A percentile compares a stretch with the other conserved stretches of the same genome.
Evolutionary conservation across 768 basidiomycete species (phyloP).

Genomic region (Gymnopilus junonius): DNA sequence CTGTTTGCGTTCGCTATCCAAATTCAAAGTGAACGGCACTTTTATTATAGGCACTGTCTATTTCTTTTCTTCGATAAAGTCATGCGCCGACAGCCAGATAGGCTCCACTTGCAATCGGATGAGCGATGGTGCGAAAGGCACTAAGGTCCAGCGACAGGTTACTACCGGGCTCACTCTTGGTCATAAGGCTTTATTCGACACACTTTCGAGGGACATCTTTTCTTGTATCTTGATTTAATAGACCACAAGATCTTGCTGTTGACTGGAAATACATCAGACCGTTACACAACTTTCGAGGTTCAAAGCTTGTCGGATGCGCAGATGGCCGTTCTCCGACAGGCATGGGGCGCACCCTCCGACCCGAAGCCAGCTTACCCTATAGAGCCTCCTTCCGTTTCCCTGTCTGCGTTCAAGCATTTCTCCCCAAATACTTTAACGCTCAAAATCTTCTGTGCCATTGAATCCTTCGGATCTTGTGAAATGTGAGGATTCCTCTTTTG

Average conservation of each 20-base stretch:
- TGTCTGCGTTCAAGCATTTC: not conserved
- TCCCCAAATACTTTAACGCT: not conserved
- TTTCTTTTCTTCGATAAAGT: not conserved
- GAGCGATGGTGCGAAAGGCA: not conserved
- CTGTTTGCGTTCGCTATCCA: not conserved
- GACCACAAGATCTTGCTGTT: not conserved
- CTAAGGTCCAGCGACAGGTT: not conserved
- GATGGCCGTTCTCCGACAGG: not conserved
- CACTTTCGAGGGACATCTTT: not conserved
- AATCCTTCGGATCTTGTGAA: conserved; percentile 3
- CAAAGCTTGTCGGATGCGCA: conserved; percentile 1
- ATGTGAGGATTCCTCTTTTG: not conserved
- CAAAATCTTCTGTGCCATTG: not conserved
- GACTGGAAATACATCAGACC: not conserved
- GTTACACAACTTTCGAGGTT: not conserved
- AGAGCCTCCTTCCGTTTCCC: not conserved
- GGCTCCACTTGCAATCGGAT: not conserved
- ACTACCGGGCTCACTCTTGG: not conserved
- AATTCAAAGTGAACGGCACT: not conserved
- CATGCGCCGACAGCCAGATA: not conserved
- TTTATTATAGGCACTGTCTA: not conserved
- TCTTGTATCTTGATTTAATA: too few species aligned
- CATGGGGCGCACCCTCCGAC: not conserved
- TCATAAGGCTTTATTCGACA: not conserved
- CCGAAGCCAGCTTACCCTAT: not conserved